A percentile compares a stretch with the other conserved stretches of the same genome.
These are phyloP conservation scores for Phlebiopsis flavidoalba DNA, from an alignment of 768 basidiomycete species.

Conservation along the genomic window DNA sequence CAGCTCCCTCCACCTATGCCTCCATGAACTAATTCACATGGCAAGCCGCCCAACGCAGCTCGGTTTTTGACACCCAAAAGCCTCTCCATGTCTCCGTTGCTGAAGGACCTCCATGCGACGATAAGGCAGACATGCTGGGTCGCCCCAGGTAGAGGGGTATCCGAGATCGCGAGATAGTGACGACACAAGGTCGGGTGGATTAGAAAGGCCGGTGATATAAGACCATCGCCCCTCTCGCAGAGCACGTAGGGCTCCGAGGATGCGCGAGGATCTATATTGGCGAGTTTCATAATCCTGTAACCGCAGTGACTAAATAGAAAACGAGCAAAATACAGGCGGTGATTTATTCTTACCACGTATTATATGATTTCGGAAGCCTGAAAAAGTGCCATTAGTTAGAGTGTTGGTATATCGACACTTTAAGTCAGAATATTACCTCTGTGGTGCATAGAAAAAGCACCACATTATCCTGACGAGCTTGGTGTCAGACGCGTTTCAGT, in stretches of 20 bases:
- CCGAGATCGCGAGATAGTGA: slow-evolving; percentile 52
- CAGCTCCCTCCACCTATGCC: slow-evolving; percentile 54
- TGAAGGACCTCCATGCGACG: slow-evolving; percentile 49
- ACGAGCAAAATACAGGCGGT: not conserved
- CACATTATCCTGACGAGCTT: slow-evolving; percentile 66
- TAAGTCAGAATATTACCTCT: slow-evolving; percentile 38
- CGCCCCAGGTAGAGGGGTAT: slow-evolving; percentile 56
- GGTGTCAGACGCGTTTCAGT: not conserved
- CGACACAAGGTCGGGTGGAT: slow-evolving; percentile 36
- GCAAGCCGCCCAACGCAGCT: slow-evolving; percentile 59
- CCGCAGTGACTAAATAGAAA: too few species aligned
- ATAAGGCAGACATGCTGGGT: slow-evolving; percentile 55
- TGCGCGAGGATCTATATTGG: slow-evolving; percentile 60
- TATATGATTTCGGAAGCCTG: slow-evolving; percentile 61
- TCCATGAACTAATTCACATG: slow-evolving; percentile 72
- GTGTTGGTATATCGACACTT: not conserved
- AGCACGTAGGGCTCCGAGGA: slow-evolving; percentile 48
- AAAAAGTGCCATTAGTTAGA: not conserved
- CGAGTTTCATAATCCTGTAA: slow-evolving; percentile 59
- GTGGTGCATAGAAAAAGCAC: slow-evolving; percentile 80
- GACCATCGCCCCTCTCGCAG: slow-evolving; percentile 56
- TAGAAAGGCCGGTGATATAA: slow-evolving; percentile 41
- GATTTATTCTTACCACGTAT: slow-evolving; percentile 46
- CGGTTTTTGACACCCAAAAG: slow-evolving; percentile 51
- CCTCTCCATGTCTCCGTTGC: slow-evolving; percentile 52